Base-by-base conservation (phyloP, 768 basidiomycete species). In the Lactifluus hygrophoroides region DNA sequence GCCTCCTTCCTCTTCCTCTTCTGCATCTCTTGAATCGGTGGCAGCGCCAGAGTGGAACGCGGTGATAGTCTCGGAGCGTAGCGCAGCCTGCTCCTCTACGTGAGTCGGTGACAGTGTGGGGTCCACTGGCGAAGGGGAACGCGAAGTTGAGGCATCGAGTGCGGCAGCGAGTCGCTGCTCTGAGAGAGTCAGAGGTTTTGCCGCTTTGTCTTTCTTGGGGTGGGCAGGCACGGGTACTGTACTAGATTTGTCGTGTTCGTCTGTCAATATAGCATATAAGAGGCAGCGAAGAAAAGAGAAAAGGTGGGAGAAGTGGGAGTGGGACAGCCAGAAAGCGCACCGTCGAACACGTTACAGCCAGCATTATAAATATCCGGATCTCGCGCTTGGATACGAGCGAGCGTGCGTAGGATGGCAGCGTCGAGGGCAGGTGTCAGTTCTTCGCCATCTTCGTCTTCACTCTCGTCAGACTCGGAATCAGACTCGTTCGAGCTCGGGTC, bases 391-490 rank as follows among this genome's bases (percentile, higher is more conserved):
- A 98, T 96, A 65, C 85, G 80, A 0, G 86, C 90, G 9, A 99
- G 76, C 1, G 93, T 98, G 48, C 92, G 78, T 40, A 98, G 77
- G 65, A 98, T 96, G 19, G 96, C 96, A 44, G 85, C 96, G 66
- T 97, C 95, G 50, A 97, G 82, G 0, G 85, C 86, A 4, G 94
- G 93, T 0, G 94, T 98, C 51, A 98, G 80, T 69, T 97, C 90
- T 65, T 92, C 91, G 14, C 94, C 96, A 57, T 95, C 89, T 67
- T 94, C 90, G 69, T 98, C 94, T 68, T 98, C 94, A 2, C 83
- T 83, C 66, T 92, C 90, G 43, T 82, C 85, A 28, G 80, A 80
- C 68, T 91, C 88, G 0, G 85, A 88, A 66, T 88, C 86, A 7
- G 73, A 71, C 8, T 77, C 76, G 34, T 17, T 49, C 40, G 32